phyloP scores from a whole-genome alignment of 768 basidiomycete species.

The Strobilomyces confusus region DNA sequence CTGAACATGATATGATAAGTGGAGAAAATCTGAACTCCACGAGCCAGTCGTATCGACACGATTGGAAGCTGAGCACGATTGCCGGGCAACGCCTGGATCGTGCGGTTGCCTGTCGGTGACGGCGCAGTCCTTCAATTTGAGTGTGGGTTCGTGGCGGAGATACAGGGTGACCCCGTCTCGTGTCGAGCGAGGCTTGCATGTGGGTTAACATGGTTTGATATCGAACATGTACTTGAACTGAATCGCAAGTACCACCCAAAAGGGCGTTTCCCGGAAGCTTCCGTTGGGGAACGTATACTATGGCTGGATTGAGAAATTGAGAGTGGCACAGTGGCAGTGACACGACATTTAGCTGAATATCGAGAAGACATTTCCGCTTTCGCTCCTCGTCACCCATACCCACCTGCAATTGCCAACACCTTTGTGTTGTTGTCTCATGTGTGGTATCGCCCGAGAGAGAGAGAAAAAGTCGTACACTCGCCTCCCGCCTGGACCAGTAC shows the following conservation, averaged over 20 bases:
- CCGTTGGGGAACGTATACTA: no score
- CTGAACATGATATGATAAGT: neutral
- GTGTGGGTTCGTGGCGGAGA: constrained; percentile 2
- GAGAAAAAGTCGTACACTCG: constrained; percentile 3
- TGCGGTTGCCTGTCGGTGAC: constrained; percentile 5
- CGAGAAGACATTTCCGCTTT: no score
- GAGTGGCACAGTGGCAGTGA: no score
- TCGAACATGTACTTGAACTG: no score
- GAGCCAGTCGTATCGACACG: neutral
- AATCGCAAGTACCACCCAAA: no score
- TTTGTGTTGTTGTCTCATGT: constrained; percentile 12
- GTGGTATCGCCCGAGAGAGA: constrained; percentile 2
- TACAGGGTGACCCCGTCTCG: neutral
- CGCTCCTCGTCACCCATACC: neutral
- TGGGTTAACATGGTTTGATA: no score
- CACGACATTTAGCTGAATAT: no score
- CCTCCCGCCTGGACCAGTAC: constrained; percentile 12
- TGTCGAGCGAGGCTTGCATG: neutral
- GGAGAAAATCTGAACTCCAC: neutral
- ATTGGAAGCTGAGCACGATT: no score
- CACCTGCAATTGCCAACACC: constrained; percentile 7
- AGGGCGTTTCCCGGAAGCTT: no score
- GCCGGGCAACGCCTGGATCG: constrained; percentile 7
- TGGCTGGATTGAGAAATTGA: no score
- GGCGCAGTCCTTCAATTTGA: neutral